These are phyloP conservation scores for Verruconis gallopava DNA, from an alignment of 2,329 filamentous ascomycete species.

Conservation along the genomic window DNA sequence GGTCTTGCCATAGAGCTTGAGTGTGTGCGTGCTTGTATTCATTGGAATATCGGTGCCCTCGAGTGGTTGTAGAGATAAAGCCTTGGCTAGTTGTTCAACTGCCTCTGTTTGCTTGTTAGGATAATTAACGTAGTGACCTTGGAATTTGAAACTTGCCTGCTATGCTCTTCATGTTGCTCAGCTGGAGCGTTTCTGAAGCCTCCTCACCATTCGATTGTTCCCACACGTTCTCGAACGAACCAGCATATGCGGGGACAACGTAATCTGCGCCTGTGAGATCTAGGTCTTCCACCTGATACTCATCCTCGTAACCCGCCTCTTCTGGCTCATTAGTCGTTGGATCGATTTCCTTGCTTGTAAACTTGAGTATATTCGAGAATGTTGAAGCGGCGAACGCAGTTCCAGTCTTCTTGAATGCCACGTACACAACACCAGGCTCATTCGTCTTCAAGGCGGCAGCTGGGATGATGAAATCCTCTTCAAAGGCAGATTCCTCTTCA, in stretches of 20 bases:
- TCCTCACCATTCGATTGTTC: constrained; percentile 84
- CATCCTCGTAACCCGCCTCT: constrained; percentile 85
- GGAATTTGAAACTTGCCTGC: constrained; percentile 49
- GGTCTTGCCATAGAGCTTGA: constrained; percentile 94
- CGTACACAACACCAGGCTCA: constrained; percentile 86
- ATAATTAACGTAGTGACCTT: neutral
- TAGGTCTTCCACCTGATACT: constrained; percentile 92
- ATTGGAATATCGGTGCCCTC: constrained; percentile 88
- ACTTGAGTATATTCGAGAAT: constrained; percentile 89
- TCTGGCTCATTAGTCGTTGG: constrained; percentile 88
- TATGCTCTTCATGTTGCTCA: constrained; percentile 82
- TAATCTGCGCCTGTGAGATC: constrained; percentile 89
- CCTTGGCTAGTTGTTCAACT: constrained; percentile 76
- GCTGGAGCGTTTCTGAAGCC: constrained; percentile 78
- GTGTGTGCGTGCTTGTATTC: constrained; percentile 78
- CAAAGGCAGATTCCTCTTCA: constrained; percentile 56
- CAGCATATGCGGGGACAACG: constrained; percentile 81
- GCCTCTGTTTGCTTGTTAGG: constrained; percentile 48
- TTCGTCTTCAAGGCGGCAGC: constrained; percentile 71
- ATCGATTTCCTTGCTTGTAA: constrained; percentile 96
- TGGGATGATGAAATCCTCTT: constrained; percentile 87
- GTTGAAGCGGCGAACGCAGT: constrained; percentile 68
- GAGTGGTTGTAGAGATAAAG: constrained; percentile 80
- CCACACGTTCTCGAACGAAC: constrained; percentile 93
- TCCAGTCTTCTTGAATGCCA: constrained; percentile 75